Evolutionary conservation across 352 stramenopile genomes (phyloP), one percentile per base, ranked within the genome.

Genomic region (Phytophthora meadii): DNA sequence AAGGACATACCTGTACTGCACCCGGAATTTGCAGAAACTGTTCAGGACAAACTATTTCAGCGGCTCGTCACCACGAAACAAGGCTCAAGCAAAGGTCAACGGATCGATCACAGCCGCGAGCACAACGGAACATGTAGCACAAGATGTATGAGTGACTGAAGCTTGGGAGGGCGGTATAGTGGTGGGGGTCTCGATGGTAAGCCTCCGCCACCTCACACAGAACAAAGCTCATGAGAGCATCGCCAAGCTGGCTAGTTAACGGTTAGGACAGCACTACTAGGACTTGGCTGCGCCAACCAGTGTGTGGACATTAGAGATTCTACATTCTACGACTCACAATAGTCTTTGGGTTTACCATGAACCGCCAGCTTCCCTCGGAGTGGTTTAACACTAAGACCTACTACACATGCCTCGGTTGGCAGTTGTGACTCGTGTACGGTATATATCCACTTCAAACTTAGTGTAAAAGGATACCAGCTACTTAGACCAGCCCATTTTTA

Each of bases 271-370:
- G 3, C 9, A 54, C 28, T 22, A 5, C 19, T n/a, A 19, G 44
- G 44, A 17, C 44, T 12, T 40, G 28, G 47, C 10, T 15, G 46
- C 22, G 25, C 25, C 51, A 30, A 17, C 9, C 22, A 28, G 27
- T 24, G 51, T n/a, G n/a, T n/a, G n/a, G 27, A 28, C 9, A 40
- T 49, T 49, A 49, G 22, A 58, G 22, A 57, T 28, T 39, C 15
- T 25, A 57, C 36, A 27, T 15, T 15, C 24, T 48, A 48, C 6
- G 50, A 57, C 12, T 47, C 36, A 47, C 36, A 48, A 56, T 47
- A 57, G 15, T 48, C 3, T 50, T 49, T 41, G 37, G 41, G 27
- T 41, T 51, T 22, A 19, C 24, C 9, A 51, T 10, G 24, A 51
- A 51, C 14, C 44, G 44, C 11, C 44, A 37, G 44, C 44, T 22